Evolutionary conservation across 148 eudicot genomes (phyloP).

Genomic region (Cornus controversa): DNA sequence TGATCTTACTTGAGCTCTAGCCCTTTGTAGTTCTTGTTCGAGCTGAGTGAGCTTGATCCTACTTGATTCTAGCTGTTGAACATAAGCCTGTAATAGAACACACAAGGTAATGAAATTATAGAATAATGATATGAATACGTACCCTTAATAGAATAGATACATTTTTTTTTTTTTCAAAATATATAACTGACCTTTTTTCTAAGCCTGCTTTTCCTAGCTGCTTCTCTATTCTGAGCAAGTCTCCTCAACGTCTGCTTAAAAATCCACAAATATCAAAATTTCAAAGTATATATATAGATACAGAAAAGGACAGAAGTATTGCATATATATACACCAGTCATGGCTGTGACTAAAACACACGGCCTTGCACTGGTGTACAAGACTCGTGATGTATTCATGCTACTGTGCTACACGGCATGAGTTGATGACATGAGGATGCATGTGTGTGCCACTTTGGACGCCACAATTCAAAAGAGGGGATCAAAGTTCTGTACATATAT

Average conservation of each 20-base stretch:
- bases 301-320: too few relatives aligned
- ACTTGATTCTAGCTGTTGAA: constrained; percentile 94
- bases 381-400: too few relatives aligned
- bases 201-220: constrained; percentile 99
- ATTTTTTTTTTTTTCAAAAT: background rate
- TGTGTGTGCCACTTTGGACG: too few relatives aligned
- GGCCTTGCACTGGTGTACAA: too few relatives aligned
- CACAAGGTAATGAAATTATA: background rate
- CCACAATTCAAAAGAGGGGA: too few relatives aligned
- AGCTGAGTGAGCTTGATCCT: constrained; percentile 86
- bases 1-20: constrained; percentile 70
- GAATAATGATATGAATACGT: background rate
- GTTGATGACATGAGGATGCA: too few relatives aligned
- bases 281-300: background rate
- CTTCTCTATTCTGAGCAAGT: constrained; percentile 99
- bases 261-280: constrained; percentile 20
- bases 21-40: constrained; percentile 91
- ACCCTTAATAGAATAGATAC: too few relatives aligned
- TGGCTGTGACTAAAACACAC: too few relatives aligned
- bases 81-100: constrained; percentile 74
- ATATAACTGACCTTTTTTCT: constrained; percentile 76
- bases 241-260: constrained; percentile 80
- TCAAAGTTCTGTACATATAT: background rate
- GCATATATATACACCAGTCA: background rate
- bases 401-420: too few relatives aligned